These are phyloP conservation scores for Trichoderma gracile DNA, from an alignment of 2,329 filamentous ascomycete species.

Conservation along the genomic window DNA sequence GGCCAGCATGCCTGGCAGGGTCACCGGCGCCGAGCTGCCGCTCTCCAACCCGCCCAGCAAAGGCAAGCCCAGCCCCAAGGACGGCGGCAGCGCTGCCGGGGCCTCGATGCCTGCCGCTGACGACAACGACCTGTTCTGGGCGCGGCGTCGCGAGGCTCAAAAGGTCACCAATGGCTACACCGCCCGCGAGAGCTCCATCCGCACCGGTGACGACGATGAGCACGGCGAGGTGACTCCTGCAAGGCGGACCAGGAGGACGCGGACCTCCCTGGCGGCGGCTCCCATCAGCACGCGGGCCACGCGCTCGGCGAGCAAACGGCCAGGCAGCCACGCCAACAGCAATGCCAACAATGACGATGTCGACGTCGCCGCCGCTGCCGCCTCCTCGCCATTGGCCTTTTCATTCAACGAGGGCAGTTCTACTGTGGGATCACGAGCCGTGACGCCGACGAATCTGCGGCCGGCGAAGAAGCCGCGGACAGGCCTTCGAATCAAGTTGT, in stretches of 20 bases:
- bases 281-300: slow-evolving; percentile 46
- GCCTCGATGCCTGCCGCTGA: slow-evolving; percentile 34
- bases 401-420: slow-evolving; percentile 51
- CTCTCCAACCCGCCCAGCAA: slow-evolving; percentile 30
- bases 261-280: slow-evolving; percentile 39
- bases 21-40: slow-evolving; percentile 39
- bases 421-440: slow-evolving; percentile 57
- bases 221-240: slow-evolving; percentile 37
- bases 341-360: slow-evolving; percentile 49
- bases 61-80: slow-evolving; percentile 32
- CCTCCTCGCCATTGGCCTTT: slow-evolving; percentile 52
- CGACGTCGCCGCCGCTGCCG: slow-evolving; percentile 51
- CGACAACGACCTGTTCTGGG: slow-evolving; percentile 39
- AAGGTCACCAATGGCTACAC: slow-evolving; percentile 42
- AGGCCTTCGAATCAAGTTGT: slow-evolving; percentile 66
- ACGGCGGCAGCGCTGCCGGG: slow-evolving; percentile 31
- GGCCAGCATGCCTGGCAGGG: slow-evolving; percentile 45
- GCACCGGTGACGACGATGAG: slow-evolving; percentile 34
- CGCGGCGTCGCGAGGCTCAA: slow-evolving; percentile 42
- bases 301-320: slow-evolving; percentile 54
- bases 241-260: slow-evolving; percentile 40
- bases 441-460: slow-evolving; percentile 58
- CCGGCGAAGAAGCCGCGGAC: slow-evolving; percentile 61
- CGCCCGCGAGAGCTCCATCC: slow-evolving; percentile 44
- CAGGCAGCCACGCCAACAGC: slow-evolving; percentile 34